Conservation (phyloP, 225 moss, liverwort and hornwort species). For the Bryum argenteum region DNA sequence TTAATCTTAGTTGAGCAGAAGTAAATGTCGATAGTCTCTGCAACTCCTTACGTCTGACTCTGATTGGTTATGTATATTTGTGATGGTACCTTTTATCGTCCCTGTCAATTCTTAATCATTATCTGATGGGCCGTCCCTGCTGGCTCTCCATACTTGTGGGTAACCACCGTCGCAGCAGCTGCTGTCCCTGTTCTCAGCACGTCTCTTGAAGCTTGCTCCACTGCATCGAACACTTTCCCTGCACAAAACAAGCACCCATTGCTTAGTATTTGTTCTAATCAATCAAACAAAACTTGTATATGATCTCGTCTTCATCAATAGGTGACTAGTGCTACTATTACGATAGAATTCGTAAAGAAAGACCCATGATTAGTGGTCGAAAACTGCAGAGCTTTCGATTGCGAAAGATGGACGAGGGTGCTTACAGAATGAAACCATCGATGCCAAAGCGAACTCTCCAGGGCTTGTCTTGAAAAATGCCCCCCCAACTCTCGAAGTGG, state of each 20-base stretch:
- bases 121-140: conserved; percentile 56
- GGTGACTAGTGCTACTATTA: too few species aligned
- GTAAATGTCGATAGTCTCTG: neutral
- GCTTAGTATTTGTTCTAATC: too few species aligned
- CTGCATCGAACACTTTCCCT: conserved; percentile 79
- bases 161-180: conserved; percentile 48
- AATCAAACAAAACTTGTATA: too few species aligned
- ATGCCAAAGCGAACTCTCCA: conserved; percentile 39
- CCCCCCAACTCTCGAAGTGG: conserved; percentile 62
- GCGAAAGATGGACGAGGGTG: too few species aligned
- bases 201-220: conserved; percentile 69
- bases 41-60: neutral
- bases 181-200: conserved; percentile 50
- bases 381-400: too few species aligned
- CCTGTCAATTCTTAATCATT: too few species aligned
- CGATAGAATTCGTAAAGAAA: too few species aligned
- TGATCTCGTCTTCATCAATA: too few species aligned
- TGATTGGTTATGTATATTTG: conserved; percentile 12
- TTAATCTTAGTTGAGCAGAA: neutral
- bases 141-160: conserved; percentile 65
- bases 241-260: conserved; percentile 11
- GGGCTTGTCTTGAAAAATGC: conserved; percentile 72
- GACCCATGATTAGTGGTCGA: too few species aligned
- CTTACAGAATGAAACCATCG: conserved; percentile 40
- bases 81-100: conserved; percentile 54